Base-by-base conservation (phyloP, 163 green algal species). In the Volvox carteri region DNA sequence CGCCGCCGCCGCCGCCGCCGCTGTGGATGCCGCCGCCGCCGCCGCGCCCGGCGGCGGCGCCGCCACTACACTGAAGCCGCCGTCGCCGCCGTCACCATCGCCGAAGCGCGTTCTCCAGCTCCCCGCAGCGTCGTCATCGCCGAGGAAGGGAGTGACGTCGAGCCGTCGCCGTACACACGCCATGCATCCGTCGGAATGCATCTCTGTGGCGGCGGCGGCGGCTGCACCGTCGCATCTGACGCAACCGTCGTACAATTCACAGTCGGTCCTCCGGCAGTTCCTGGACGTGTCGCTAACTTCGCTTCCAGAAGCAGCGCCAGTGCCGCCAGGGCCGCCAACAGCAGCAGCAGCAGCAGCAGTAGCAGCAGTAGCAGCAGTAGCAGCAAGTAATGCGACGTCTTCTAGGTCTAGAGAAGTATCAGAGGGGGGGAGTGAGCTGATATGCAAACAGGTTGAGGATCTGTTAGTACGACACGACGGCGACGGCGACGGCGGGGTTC, bases 321-420 rank as follows among this genome's bases (percentile, higher is more conserved):
- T 19, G 23, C 16, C 58, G 23, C 12, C 50, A 58, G 50, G 12
- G 16, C 12, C 50, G 23, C 14, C 58, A n/a, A 39, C 8, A 78
- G 39, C 37, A 28, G 4, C 70, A 60, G 48, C 39, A 79, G 2
- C 41, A 79, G 33, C 74, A 81, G 5, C 73, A 46, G 25, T 42
- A 80, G 52, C 33, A 73, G 18, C 76, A 85, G 41, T 33, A 56
- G 37, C 52, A 84, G 33, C 76, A 74, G 54, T 25, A 41, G 25
- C 35, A 74, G 54, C 77, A 84, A 41, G 52, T 62, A 62, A 18
- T 62, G 52, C 18, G 14, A 62, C 52, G n/a, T n/a, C n/a, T n/a
- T n/a, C n/a, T n/a, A n/a, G n/a, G n/a, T n/a, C n/a, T n/a, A n/a
- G n/a, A n/a, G n/a, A n/a, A n/a, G n/a, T n/a, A n/a, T n/a, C n/a